phyloP scores from a whole-genome alignment of 768 basidiomycete species.

The Dendrothele bispora region DNA sequence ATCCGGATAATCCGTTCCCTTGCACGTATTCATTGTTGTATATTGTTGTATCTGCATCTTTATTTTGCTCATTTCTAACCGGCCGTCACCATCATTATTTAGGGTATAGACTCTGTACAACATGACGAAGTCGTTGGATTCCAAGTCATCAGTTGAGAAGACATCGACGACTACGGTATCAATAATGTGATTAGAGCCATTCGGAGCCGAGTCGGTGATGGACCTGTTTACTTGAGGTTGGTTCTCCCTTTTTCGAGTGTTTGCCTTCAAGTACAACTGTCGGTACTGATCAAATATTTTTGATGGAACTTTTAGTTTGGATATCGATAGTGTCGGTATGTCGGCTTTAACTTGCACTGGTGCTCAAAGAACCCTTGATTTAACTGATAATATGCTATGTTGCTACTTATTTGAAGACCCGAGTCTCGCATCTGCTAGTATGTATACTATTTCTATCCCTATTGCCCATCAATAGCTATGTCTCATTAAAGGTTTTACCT shows the following conservation, averaged over 20 bases:
- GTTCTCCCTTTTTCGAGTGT: slow-evolving; percentile 29
- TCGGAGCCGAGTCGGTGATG: slow-evolving; percentile 53
- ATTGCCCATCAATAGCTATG: no score
- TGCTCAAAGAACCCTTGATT: no score
- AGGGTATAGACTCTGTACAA: slow-evolving; percentile 49
- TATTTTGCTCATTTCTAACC: neutral
- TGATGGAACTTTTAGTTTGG: slow-evolving; percentile 45
- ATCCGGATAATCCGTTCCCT: no score
- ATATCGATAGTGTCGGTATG: slow-evolving; percentile 63
- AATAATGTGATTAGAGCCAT: slow-evolving; percentile 55
- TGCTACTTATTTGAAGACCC: slow-evolving; percentile 45
- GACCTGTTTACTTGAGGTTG: slow-evolving; percentile 62
- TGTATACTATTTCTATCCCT: no score
- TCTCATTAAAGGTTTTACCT: neutral
- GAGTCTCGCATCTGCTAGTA: slow-evolving; percentile 52
- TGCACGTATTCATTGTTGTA: slow-evolving; percentile 23
- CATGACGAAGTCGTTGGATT: slow-evolving; percentile 62
- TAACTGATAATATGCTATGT: no score
- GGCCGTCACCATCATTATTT: no score
- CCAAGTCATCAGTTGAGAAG: slow-evolving; percentile 58
- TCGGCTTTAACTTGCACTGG: no score
- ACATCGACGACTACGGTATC: slow-evolving; percentile 65
- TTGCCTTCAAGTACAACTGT: slow-evolving; percentile 6
- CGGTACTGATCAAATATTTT: no score
- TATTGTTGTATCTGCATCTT: neutral